phyloP scores from a whole-genome alignment of 345 rosid genomes.

The Lepidium sativum region DNA sequence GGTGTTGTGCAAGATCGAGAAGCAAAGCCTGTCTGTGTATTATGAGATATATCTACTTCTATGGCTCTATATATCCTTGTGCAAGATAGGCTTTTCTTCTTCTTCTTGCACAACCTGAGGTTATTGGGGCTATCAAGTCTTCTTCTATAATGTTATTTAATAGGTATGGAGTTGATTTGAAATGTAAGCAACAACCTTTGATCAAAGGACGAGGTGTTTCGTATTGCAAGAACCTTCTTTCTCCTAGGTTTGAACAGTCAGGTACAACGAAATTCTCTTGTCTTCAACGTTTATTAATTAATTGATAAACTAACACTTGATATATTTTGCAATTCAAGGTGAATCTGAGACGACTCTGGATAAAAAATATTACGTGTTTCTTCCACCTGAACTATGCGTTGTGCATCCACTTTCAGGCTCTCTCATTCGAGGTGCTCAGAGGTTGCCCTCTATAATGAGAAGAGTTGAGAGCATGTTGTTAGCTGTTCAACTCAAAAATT shows the following conservation, averaged over 20 bases:
- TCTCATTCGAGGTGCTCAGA: conserved; percentile 95
- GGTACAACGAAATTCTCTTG: conserved; percentile 31
- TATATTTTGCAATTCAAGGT: conserved; percentile 31
- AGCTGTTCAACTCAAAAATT: conserved; percentile 72
- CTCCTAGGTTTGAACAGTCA: conserved; percentile 92
- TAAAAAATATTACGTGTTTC: conserved; percentile 87
- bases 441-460: conserved; percentile 94
- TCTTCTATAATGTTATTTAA: conserved; percentile 19
- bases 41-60: conserved; percentile 6
- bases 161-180: conserved; percentile 93
- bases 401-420: conserved; percentile 95
- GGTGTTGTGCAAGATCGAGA: conserved; percentile 45
- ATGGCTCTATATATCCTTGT: conserved; percentile 32
- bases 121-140: conserved; percentile 41
- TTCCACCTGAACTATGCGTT: conserved; percentile 89
- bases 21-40: conserved; percentile 32
- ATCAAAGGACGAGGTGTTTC: conserved; percentile 98
- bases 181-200: conserved; percentile 61
- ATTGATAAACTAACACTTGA: neutral
- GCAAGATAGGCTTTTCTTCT: conserved; percentile 39
- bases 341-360: conserved; percentile 72
- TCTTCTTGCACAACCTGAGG: conserved; percentile 44
- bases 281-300: neutral
- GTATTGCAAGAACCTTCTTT: conserved; percentile 90
- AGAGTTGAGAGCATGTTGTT: conserved; percentile 97